These are phyloP conservation scores for Emmonsiellopsis sp. DNA, from an alignment of 2,329 filamentous ascomycete genomes.

Conservation along the genomic window DNA sequence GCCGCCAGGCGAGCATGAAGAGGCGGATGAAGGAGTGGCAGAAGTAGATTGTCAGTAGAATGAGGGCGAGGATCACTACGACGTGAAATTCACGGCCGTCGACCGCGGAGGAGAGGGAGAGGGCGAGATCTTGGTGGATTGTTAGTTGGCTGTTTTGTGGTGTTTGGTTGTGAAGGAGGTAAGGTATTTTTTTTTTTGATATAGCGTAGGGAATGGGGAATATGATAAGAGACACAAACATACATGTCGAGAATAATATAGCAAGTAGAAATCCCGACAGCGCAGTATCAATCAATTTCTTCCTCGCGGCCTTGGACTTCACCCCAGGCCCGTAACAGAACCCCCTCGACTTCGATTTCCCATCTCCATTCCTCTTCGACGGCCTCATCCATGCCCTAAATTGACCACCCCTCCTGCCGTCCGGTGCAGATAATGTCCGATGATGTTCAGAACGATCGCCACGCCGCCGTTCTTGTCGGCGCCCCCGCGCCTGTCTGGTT, in stretches of 20 bases:
- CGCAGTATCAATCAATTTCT: conserved; percentile 50
- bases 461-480: background rate
- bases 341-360: conserved; percentile 3
- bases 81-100: conserved; percentile 65
- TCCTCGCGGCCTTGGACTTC: conserved; percentile 13
- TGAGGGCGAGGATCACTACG: conserved; percentile 66
- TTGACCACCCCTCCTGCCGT: background rate
- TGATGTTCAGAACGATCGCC: background rate
- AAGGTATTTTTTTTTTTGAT: background rate
- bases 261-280: conserved; percentile 56
- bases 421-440: background rate
- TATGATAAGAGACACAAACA: conserved; percentile 22
- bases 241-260: conserved; percentile 56
- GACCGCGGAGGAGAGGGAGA: conserved; percentile 57
- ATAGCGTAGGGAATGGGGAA: background rate
- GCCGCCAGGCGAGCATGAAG: conserved; percentile 53
- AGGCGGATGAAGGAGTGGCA: conserved; percentile 68
- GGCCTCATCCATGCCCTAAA: conserved; percentile 6
- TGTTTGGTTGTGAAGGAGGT: background rate
- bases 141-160: background rate
- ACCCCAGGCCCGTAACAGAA: conserved; percentile 12
- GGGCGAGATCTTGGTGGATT: conserved; percentile 53
- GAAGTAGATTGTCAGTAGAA: conserved; percentile 68
- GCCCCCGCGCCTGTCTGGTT: background rate
- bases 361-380: conserved; percentile 4